Percentiles rank a stretch among this genome's conserved stretches.
phyloP scores from a whole-genome alignment of 1,284 basidiomycete species.

The Singerocomus inundabilis region DNA sequence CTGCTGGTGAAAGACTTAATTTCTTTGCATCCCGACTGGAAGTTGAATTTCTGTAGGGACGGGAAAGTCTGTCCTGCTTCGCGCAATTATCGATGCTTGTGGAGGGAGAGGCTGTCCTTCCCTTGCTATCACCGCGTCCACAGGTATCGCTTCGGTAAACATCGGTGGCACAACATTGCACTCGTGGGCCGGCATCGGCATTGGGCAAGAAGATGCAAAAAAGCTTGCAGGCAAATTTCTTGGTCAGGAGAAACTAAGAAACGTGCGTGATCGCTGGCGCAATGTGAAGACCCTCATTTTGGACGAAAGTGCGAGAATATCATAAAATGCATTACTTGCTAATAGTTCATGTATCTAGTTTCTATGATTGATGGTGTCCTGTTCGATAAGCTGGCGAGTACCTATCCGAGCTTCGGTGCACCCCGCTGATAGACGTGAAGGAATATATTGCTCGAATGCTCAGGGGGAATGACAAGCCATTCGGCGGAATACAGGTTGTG shows the following conservation, averaged over 20 bases:
- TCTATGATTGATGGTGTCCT: constrained; percentile 97
- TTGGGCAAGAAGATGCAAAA: constrained; percentile 71
- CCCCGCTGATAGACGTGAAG: constrained; percentile 22
- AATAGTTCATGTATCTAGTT: constrained; percentile 47
- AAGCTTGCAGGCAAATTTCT: constrained; percentile 66
- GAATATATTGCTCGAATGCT: constrained; percentile 57
- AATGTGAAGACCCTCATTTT: constrained; percentile 84
- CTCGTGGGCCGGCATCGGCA: constrained; percentile 88
- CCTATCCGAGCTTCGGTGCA: neutral
- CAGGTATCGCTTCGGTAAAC: constrained; percentile 92
- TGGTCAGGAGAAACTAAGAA: constrained; percentile 62
- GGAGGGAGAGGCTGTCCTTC: constrained; percentile 62
- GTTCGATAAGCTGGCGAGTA: constrained; percentile 76
- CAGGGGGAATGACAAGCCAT: constrained; percentile 67
- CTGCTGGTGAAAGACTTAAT: constrained; percentile 55
- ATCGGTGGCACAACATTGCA: constrained; percentile 93
- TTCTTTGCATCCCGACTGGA: neutral
- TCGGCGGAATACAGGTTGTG: constrained; percentile 91
- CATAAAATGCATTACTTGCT: constrained; percentile 1
- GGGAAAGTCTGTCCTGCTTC: constrained; percentile 92
- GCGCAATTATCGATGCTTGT: constrained; percentile 76
- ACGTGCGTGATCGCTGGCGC: constrained; percentile 68
- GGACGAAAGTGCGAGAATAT: constrained; percentile 74
- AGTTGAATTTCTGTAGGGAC: constrained; percentile 59
- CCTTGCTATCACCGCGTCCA: constrained; percentile 90